These are phyloP conservation scores for Nemania sp. DNA, from an alignment of 2,329 filamentous ascomycete genomes.

Conservation along the genomic window DNA sequence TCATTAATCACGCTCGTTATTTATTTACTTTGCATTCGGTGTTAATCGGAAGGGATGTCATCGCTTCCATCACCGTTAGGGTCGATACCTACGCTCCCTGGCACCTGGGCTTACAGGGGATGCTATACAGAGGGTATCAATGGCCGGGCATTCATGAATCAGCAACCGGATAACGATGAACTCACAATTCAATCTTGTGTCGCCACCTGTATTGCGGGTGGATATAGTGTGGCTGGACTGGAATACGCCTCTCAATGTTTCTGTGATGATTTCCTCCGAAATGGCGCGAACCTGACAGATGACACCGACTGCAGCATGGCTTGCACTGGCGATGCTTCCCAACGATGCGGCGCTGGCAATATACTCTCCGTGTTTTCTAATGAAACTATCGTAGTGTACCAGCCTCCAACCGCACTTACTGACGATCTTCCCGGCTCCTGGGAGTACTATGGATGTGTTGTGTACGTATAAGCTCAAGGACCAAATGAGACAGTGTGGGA, in stretches of 20 bases:
- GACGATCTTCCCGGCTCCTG: constrained; percentile 33
- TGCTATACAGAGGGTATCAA: constrained; percentile 43
- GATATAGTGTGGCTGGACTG: constrained; percentile 51
- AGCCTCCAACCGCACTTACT: constrained; percentile 39
- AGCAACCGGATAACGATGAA: constrained; percentile 42
- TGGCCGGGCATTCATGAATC: constrained; percentile 38
- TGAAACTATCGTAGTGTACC: constrained; percentile 37
- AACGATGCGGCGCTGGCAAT: constrained; percentile 45
- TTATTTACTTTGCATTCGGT: constrained; percentile 13
- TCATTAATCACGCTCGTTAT: constrained; percentile 17
- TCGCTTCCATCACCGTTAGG: constrained; percentile 15
- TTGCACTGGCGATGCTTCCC: constrained; percentile 42
- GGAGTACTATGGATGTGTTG: constrained; percentile 44
- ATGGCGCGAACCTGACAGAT: constrained; percentile 39
- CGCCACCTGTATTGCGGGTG: constrained; percentile 38
- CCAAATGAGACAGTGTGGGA: constrained; percentile 26
- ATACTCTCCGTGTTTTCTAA: constrained; percentile 44
- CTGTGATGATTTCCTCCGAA: constrained; percentile 43
- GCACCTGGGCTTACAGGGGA: constrained; percentile 40
- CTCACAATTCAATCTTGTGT: constrained; percentile 45
- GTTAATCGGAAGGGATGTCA: constrained; percentile 17
- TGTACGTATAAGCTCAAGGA: constrained; percentile 21
- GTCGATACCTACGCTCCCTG: constrained; percentile 33
- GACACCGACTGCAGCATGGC: constrained; percentile 45
- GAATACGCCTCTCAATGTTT: constrained; percentile 53